Conservation (phyloP, 2,329 filamentous ascomycete species). For the Colletotrichum caudatum region DNA sequence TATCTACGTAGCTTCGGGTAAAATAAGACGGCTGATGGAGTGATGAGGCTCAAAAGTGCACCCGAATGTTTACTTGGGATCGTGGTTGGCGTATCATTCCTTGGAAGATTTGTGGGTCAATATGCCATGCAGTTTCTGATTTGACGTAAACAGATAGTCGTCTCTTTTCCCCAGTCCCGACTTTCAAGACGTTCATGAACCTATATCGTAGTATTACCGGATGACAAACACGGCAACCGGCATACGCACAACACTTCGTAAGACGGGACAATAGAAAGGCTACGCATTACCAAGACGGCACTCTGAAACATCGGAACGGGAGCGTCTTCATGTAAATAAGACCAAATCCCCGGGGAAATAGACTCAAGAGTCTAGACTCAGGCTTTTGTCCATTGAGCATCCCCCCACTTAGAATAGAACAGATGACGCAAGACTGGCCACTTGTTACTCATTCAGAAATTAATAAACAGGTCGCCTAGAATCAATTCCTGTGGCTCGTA, state of each 20-base stretch:
- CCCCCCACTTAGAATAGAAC: not conserved
- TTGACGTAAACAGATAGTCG: not conserved
- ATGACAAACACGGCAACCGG: constrained; percentile 2
- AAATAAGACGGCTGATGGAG: not conserved
- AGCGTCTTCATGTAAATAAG: not conserved
- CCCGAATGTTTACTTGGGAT: not conserved
- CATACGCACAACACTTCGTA: constrained; percentile 22
- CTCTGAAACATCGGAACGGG: not conserved
- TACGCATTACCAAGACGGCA: not conserved
- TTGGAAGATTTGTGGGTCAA: not conserved
- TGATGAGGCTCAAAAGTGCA: not conserved
- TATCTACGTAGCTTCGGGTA: not conserved
- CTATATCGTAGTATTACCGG: not conserved
- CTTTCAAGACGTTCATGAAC: constrained; percentile 10
- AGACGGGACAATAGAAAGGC: not conserved
- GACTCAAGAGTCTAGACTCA: constrained; percentile 9
- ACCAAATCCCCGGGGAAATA: not conserved
- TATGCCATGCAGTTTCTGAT: not conserved
- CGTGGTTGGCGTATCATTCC: not conserved
- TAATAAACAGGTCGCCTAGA: not conserved
- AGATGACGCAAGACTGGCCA: not conserved
- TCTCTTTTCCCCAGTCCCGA: not conserved
- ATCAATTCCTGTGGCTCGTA: not conserved
- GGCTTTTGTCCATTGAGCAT: not conserved
- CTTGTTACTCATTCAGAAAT: not conserved